Percentiles rank a stretch among this genome's conserved stretches.
Conservation (phyloP, 2,329 filamentous ascomycete genomes). For the Alternaria triticina region DNA sequence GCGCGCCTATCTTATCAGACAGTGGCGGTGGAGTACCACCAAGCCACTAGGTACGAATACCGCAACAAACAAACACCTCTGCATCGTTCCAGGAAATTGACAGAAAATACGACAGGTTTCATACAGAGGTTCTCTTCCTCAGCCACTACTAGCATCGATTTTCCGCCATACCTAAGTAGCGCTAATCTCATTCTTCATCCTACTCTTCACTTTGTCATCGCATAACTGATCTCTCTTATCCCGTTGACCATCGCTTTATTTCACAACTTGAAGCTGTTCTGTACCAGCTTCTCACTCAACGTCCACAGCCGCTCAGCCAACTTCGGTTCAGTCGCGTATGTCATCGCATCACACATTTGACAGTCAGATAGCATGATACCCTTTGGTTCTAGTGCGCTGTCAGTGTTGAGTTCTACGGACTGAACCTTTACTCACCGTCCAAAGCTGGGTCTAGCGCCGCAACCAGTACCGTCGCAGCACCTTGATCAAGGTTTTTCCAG, state of each 20-base stretch:
- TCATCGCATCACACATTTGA: slow-evolving; percentile 31
- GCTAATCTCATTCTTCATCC: neutral
- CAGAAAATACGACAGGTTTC: neutral
- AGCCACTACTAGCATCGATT: neutral
- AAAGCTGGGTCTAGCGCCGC: slow-evolving; percentile 41
- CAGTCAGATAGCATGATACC: slow-evolving; percentile 38
- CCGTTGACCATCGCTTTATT: neutral
- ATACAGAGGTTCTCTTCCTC: neutral
- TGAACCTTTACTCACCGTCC: slow-evolving; percentile 15
- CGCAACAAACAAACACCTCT: neutral
- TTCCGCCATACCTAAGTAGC: neutral
- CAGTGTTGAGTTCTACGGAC: neutral
- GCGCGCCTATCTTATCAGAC: neutral
- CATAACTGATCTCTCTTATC: neutral
- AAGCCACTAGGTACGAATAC: neutral
- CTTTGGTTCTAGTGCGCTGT: slow-evolving; percentile 22
- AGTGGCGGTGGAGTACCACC: neutral
- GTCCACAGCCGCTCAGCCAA: slow-evolving; percentile 38
- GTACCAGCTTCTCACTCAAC: slow-evolving; percentile 39
- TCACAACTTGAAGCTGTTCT: slow-evolving; percentile 22
- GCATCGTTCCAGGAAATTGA: neutral
- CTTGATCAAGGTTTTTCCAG: slow-evolving; percentile 45
- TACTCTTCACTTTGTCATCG: neutral
- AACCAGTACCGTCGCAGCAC: slow-evolving; percentile 38
- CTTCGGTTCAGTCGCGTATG: slow-evolving; percentile 32